Evolutionary conservation across 305 asterid genomes (phyloP), one percentile per base, ranked within the genome.

Genomic region (Fraxinus sp.): DNA sequence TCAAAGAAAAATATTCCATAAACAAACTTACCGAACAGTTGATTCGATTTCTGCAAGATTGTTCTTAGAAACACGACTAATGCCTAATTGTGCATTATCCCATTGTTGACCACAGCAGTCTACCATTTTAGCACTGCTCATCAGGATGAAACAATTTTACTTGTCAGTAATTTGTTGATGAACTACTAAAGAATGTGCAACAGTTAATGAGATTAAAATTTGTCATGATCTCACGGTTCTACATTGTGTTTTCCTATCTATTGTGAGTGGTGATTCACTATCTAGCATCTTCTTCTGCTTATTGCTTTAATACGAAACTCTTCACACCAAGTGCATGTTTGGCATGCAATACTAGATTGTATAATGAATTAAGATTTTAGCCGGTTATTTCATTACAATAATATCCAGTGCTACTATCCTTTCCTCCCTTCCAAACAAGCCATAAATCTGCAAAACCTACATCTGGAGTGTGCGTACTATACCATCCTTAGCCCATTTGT

Each of bases 21-120:
- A 85, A 88, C 96, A 7, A 85, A 89, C 98, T 85, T 84, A 94
- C 98, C 8, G 81, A 41, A 88, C 85, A 57, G 64, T 83, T 26
- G 91, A 90, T 81, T 85, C 90, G 26, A 85, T 78, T 81, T 89
- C 90, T 49, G 76, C 62, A 80, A 92, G 85, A 79, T 88, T 89
- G 36, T 71, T 83, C 78, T 85, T 86, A 64, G 86, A 82, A 76
- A 91, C 85, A 82, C 62, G 75, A 66, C 66, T 81, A 8, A 82
- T 66, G 80, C 92, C 89, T 78, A 81, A n/a, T 84, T 80, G 86
- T 79, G 90, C 89, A 83, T 81, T 80, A 59, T 87, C 83, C 94
- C 93, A 90, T 55, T 88, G 91, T 74, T 86, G 91, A 74, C 83
- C 76, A 52, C 91, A 87, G 28, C 16, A 64, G 80, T 87, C 90